Conservation (phyloP, 2,329 filamentous ascomycete species). For the Colletotrichum noveboracense region DNA sequence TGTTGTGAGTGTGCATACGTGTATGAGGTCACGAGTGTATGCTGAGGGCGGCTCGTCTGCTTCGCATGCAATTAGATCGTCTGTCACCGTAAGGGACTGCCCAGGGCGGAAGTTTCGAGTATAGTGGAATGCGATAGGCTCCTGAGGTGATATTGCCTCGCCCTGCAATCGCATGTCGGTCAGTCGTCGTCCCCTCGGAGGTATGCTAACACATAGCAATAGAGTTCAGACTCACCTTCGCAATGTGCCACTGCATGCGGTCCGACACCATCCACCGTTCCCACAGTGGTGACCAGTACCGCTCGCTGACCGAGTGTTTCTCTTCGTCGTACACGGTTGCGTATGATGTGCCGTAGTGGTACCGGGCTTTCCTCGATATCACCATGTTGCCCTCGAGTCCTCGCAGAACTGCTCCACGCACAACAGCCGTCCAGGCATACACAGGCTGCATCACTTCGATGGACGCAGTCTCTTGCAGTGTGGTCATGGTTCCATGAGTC, state of each 20-base stretch:
- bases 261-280: conserved; percentile 85
- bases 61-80: conserved; percentile 80
- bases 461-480: conserved; percentile 55
- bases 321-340: conserved; percentile 80
- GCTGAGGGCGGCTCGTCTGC: conserved; percentile 68
- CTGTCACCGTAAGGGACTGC: conserved; percentile 78
- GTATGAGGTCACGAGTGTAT: conserved; percentile 66
- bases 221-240: conserved; percentile 61
- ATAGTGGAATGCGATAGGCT: conserved; percentile 83
- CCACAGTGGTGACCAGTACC: conserved; percentile 83
- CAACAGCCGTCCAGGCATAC: conserved; percentile 83
- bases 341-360: conserved; percentile 82
- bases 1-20: conserved; percentile 82
- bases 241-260: conserved; percentile 86
- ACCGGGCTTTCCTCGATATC: conserved; percentile 73
- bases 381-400: conserved; percentile 83
- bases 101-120: conserved; percentile 83
- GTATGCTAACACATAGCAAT: neutral
- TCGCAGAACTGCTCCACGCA: conserved; percentile 76
- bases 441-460: conserved; percentile 84
- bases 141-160: conserved; percentile 74
- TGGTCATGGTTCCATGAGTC: conserved; percentile 62
- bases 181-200: neutral
- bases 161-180: conserved; percentile 51
- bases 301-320: conserved; percentile 73